Percentiles rank a stretch among this genome's conserved stretches.
Evolutionary conservation across 768 basidiomycete species (phyloP).

Genomic region (Amanita fuliginea): DNA sequence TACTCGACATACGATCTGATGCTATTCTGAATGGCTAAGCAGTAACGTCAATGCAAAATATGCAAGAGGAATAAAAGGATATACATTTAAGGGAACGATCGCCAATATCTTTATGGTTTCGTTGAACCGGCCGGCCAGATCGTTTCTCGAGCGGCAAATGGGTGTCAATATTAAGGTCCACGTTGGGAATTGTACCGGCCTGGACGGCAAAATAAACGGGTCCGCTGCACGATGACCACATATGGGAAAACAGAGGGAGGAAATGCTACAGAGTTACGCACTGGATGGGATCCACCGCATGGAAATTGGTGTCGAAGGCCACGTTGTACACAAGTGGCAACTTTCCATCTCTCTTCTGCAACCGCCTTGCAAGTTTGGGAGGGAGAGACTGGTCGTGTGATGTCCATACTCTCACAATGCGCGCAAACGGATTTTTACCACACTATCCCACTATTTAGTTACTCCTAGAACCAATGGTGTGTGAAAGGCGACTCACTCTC

Average conservation of each 20-base stretch:
- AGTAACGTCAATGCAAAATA: background rate
- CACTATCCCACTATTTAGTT: conserved; percentile 5
- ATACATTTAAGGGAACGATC: conserved; percentile 14
- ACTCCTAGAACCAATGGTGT: background rate
- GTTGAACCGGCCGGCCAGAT: background rate
- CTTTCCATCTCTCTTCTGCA: conserved; percentile 16
- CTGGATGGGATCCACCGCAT: conserved; percentile 5
- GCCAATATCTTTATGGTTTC: conserved; percentile 19
- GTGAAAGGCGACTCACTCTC: conserved; percentile 11
- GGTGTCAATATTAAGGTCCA: conserved; percentile 10
- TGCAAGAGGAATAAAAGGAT: background rate
- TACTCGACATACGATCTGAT: background rate
- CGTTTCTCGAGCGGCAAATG: conserved; percentile 9
- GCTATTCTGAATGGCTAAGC: background rate
- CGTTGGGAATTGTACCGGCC: conserved; percentile 14
- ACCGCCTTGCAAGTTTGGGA: conserved; percentile 9
- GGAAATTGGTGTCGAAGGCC: conserved; percentile 22
- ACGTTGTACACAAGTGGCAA: conserved; percentile 21
- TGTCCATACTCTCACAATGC: conserved; percentile 23
- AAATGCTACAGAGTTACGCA: background rate
- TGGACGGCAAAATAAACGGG: conserved; percentile 12
- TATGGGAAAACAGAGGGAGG: background rate
- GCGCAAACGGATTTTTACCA: conserved; percentile 14
- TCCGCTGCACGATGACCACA: background rate
- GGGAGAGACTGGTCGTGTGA: conserved; percentile 26